A percentile compares a stretch with the other conserved stretches of the same genome.
These are phyloP conservation scores for Pezicula rhizophila DNA, from an alignment of 2,329 filamentous ascomycete species.

Conservation along the genomic window DNA sequence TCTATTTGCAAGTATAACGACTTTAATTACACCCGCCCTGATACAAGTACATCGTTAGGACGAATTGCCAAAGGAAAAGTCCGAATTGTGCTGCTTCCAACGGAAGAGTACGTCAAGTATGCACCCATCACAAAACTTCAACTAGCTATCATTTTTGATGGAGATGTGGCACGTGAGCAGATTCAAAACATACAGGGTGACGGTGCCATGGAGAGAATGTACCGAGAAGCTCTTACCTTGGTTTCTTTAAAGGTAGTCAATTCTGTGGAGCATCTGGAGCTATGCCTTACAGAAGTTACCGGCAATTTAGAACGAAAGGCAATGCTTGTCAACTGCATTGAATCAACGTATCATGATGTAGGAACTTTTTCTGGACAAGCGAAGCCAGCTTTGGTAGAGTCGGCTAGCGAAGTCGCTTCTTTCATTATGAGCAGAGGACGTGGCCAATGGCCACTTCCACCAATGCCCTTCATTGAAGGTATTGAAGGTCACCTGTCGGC, in stretches of 20 bases:
- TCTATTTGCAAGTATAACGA: neutral
- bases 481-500: slow-evolving; percentile 7
- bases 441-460: slow-evolving; percentile 15
- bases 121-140: neutral
- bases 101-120: neutral
- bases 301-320: slow-evolving; percentile 14
- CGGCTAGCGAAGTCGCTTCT: slow-evolving; percentile 18
- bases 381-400: slow-evolving; percentile 15
- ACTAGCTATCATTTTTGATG: neutral
- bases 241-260: slow-evolving; percentile 20
- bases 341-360: slow-evolving; percentile 15
- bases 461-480: slow-evolving; percentile 19
- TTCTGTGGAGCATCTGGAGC: slow-evolving; percentile 27
- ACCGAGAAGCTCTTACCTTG: slow-evolving; percentile 2
- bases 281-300: slow-evolving; percentile 15
- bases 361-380: slow-evolving; percentile 13
- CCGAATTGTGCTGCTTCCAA: neutral
- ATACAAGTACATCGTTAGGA: neutral
- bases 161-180: neutral
- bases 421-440: slow-evolving; percentile 12
- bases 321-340: slow-evolving; percentile 18
- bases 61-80: neutral
- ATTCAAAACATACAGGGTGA: neutral
- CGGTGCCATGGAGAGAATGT: neutral
- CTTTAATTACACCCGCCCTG: neutral